Conservation (phyloP, 1,284 basidiomycete species). For the Ganoderma multipileum region DNA sequence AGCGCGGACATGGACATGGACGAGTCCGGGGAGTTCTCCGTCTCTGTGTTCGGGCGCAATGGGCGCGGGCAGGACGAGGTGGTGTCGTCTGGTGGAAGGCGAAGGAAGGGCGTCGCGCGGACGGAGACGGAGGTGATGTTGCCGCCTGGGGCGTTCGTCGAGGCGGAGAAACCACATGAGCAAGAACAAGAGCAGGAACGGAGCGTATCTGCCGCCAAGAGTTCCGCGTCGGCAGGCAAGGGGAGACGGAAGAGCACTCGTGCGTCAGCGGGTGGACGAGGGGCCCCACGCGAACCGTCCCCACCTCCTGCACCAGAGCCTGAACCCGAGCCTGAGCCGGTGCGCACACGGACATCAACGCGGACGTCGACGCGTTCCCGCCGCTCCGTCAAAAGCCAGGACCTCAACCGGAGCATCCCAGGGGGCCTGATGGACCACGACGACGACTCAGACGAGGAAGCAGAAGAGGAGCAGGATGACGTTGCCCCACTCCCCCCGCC, state of each 20-base stretch:
- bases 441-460: constrained; percentile 48
- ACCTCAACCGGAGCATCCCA: constrained; percentile 54
- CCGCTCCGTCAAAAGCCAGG: constrained; percentile 32
- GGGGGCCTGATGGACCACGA: constrained; percentile 60
- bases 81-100: constrained; percentile 11
- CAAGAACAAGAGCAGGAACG: constrained; percentile 6
- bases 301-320: constrained; percentile 8
- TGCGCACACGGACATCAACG: constrained; percentile 23
- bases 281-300: constrained; percentile 7
- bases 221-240: constrained; percentile 12
- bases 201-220: background rate
- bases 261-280: constrained; percentile 10
- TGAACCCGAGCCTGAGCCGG: constrained; percentile 13
- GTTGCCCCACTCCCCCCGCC: constrained; percentile 53
- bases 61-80: background rate
- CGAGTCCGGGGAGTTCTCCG: constrained; percentile 24
- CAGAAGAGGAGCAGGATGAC: constrained; percentile 59
- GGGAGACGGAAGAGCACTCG: constrained; percentile 18
- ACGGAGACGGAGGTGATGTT: constrained; percentile 34
- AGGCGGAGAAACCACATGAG: constrained; percentile 29
- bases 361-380: constrained; percentile 27
- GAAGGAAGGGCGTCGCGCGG: constrained; percentile 18
- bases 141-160: constrained; percentile 50
- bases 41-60: constrained; percentile 29
- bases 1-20: constrained; percentile 24